Percentiles rank a stretch among this genome's conserved stretches.
Conservation (phyloP, 176 grass and related monocot genomes). For the Elymus sibiricus region DNA sequence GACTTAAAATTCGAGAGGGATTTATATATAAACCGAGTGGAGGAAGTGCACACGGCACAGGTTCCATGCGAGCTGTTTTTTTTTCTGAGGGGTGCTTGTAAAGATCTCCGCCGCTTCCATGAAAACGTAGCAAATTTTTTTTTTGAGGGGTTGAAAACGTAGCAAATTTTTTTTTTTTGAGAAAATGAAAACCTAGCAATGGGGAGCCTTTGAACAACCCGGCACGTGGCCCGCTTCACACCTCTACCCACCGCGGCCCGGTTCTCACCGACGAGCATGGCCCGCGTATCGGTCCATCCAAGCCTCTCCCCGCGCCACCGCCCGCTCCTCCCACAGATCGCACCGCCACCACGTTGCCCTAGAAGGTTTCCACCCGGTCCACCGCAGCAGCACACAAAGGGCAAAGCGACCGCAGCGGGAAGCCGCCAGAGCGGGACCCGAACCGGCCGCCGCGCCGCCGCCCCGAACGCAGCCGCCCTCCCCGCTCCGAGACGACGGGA, state of each 20-base stretch:
- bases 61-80: no score
- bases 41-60: no score
- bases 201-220: background rate
- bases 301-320: background rate
- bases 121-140: no score
- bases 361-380: slow-evolving; percentile 36
- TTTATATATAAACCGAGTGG: no score
- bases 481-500: background rate
- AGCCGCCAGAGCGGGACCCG: background rate
- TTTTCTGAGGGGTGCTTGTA: no score
- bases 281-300: slow-evolving; percentile 8
- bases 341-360: slow-evolving; percentile 21
- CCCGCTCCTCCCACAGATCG: background rate
- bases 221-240: background rate
- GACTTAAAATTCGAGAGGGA: no score
- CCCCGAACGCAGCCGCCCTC: background rate
- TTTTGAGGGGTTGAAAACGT: no score
- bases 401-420: slow-evolving; percentile 8
- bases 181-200: no score
- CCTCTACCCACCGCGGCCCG: background rate
- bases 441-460: background rate
- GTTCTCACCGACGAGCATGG: background rate
- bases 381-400: background rate
- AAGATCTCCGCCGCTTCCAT: no score
- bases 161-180: no score